Percentiles rank a stretch among this genome's conserved stretches.
These are phyloP conservation scores for Alternaria sp. DNA, from an alignment of 2,329 filamentous ascomycete genomes.

Conservation along the genomic window DNA sequence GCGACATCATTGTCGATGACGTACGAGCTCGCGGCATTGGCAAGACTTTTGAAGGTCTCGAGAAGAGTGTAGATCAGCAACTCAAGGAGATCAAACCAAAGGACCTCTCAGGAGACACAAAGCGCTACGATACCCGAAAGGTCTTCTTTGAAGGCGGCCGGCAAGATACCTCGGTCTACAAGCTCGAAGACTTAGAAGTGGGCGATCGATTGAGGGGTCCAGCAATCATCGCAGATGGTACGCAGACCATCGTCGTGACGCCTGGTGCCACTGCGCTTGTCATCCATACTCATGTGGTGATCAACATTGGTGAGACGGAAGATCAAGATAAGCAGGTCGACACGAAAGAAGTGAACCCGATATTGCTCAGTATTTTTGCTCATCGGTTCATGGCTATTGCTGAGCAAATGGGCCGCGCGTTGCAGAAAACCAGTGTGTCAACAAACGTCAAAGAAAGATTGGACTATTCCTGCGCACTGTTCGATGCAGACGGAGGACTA, in stretches of 20 bases:
- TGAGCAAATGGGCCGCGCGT: constrained; percentile 80
- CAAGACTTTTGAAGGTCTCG: constrained; percentile 80
- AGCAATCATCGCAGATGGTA: constrained; percentile 84
- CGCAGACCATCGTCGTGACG: constrained; percentile 90
- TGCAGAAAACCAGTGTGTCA: constrained; percentile 81
- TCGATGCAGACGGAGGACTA: constrained; percentile 75
- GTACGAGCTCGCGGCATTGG: constrained; percentile 87
- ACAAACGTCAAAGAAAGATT: constrained; percentile 83
- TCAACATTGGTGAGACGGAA: constrained; percentile 73
- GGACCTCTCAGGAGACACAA: constrained; percentile 62
- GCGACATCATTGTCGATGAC: constrained; percentile 90
- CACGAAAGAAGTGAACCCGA: constrained; percentile 71
- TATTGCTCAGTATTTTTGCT: constrained; percentile 78
- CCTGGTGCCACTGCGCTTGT: constrained; percentile 78
- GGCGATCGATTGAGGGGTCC: constrained; percentile 79
- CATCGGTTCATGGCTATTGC: constrained; percentile 87
- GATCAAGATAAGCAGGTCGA: constrained; percentile 55
- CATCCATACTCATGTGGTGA: constrained; percentile 85
- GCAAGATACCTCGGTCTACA: constrained; percentile 80
- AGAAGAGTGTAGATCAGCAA: constrained; percentile 85
- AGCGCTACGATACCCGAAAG: constrained; percentile 68
- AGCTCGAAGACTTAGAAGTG: constrained; percentile 73
- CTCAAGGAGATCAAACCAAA: constrained; percentile 71
- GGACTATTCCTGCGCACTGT: constrained; percentile 83
- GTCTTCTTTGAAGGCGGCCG: constrained; percentile 88